These are phyloP conservation scores for Blastobotrys buckinghamii DNA, from an alignment of 1,139 yeast genomes.

Conservation along the genomic window DNA sequence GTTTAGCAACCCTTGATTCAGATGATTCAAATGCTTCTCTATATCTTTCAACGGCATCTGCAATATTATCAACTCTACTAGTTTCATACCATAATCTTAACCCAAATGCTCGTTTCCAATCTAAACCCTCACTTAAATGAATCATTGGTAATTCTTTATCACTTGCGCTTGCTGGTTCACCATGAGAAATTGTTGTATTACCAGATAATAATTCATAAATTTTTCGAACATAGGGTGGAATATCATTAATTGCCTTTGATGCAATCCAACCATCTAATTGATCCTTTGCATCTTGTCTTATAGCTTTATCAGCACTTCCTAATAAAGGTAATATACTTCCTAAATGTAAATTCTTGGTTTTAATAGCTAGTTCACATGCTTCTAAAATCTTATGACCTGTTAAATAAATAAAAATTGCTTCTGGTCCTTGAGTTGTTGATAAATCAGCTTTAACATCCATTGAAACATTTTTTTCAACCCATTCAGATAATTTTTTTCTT, in stretches of 20 bases:
- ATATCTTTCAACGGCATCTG: slow-evolving; percentile 35
- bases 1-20: slow-evolving; percentile 20
- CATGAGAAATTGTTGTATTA: slow-evolving; percentile 23
- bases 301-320: slow-evolving; percentile 53
- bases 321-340: slow-evolving; percentile 64
- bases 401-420: slow-evolving; percentile 47
- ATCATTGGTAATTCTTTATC: slow-evolving; percentile 26
- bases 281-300: slow-evolving; percentile 47
- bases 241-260: slow-evolving; percentile 36
- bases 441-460: slow-evolving; percentile 36
- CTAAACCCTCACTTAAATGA: slow-evolving; percentile 42
- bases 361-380: slow-evolving; percentile 59
- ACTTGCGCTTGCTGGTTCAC: slow-evolving; percentile 30
- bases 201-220: slow-evolving; percentile 67
- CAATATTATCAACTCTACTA: slow-evolving; percentile 34
- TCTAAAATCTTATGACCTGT: slow-evolving; percentile 51
- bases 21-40: slow-evolving; percentile 23
- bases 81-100: slow-evolving; percentile 58
- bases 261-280: slow-evolving; percentile 66
- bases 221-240: slow-evolving; percentile 51
- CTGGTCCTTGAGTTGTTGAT: slow-evolving; percentile 33
- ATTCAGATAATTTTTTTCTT: slow-evolving; percentile 44
- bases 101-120: slow-evolving; percentile 64
- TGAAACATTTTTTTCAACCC: slow-evolving; percentile 51
- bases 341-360: slow-evolving; percentile 57